Evolutionary conservation across 805 yeast species (phyloP).

Genomic region (Millerozyma acaciae): DNA sequence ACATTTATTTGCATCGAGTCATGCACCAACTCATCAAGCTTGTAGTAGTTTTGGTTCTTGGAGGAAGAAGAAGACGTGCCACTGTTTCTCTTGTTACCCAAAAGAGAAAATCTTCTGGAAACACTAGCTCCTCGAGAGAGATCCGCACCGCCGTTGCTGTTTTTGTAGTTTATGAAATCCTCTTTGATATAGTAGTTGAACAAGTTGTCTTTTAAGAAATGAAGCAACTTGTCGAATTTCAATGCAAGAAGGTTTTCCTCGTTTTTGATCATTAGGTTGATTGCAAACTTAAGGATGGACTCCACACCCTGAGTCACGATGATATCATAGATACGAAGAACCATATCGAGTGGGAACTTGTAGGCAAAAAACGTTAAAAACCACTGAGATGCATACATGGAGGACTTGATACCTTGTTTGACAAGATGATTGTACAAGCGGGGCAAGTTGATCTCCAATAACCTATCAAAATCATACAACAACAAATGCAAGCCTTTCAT

Average conservation of each 20-base stretch:
- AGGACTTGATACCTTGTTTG: slow-evolving; percentile 83
- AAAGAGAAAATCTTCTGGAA: slow-evolving; percentile 21
- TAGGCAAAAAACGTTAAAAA: slow-evolving; percentile 92
- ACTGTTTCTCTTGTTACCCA: slow-evolving; percentile 18
- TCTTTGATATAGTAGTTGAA: slow-evolving; percentile 64
- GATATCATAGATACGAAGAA: slow-evolving; percentile 80
- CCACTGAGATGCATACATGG: slow-evolving; percentile 99
- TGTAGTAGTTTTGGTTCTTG: slow-evolving; percentile 36
- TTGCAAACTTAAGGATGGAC: slow-evolving; percentile 77
- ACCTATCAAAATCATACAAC: slow-evolving; percentile 85
- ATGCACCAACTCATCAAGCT: slow-evolving; percentile 67
- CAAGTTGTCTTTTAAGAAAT: slow-evolving; percentile 72
- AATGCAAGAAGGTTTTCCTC: slow-evolving; percentile 54
- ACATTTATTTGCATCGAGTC: slow-evolving; percentile 76
- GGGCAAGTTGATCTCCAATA: slow-evolving; percentile 76
- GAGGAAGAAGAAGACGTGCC: slow-evolving; percentile 4
- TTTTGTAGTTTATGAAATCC: slow-evolving; percentile 22
- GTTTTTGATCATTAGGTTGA: slow-evolving; percentile 73
- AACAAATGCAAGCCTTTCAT: slow-evolving; percentile 90
- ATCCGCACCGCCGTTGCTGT: slow-evolving; percentile 5
- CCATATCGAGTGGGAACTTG: slow-evolving; percentile 87
- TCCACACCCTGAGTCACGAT: slow-evolving; percentile 90
- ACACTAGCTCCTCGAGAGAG: slow-evolving; percentile 9
- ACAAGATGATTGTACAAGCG: slow-evolving; percentile 67
- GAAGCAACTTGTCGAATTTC: slow-evolving; percentile 72